These are phyloP conservation scores for Aegle marmelos DNA, from an alignment of 345 rosid species.

Conservation along the genomic window DNA sequence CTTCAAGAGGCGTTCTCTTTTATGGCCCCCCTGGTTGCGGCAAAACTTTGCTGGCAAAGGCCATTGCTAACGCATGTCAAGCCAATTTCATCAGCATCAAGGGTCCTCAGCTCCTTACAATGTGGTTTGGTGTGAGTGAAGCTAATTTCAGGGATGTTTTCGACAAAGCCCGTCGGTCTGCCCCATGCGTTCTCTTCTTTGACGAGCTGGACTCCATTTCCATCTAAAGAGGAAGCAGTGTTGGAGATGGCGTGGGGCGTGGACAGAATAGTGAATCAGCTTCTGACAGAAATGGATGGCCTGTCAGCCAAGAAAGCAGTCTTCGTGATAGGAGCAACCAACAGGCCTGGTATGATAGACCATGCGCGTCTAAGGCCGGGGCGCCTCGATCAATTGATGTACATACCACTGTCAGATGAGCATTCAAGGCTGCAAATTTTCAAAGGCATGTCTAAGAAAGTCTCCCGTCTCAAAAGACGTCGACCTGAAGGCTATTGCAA, in stretches of 20 bases:
- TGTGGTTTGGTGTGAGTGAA: constrained; percentile 26
- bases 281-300: constrained; percentile 44
- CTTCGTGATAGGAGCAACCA: constrained; percentile 40
- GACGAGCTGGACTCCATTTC: constrained; percentile 48
- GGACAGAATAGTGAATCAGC: constrained; percentile 41
- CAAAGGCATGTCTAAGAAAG: constrained; percentile 38
- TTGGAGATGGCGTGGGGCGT: constrained; percentile 42
- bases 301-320: constrained; percentile 40
- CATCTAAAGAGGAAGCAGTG: constrained; percentile 42
- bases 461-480: constrained; percentile 35
- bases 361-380: constrained; percentile 40
- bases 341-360: constrained; percentile 40
- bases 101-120: no score
- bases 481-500: constrained; percentile 30
- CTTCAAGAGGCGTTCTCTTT: constrained; percentile 39
- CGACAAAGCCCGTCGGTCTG: constrained; percentile 31
- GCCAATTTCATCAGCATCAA: constrained; percentile 11
- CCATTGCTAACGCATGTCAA: constrained; percentile 46
- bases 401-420: constrained; percentile 41
- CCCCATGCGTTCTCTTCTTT: constrained; percentile 43
- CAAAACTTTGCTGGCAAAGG: constrained; percentile 40
- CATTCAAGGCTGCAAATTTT: constrained; percentile 31
- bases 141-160: constrained; percentile 40
- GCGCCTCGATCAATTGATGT: constrained; percentile 40
- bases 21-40: constrained; percentile 47